Conservation (phyloP, 148 eudicot species). For the Suaeda aralocaspica region DNA sequence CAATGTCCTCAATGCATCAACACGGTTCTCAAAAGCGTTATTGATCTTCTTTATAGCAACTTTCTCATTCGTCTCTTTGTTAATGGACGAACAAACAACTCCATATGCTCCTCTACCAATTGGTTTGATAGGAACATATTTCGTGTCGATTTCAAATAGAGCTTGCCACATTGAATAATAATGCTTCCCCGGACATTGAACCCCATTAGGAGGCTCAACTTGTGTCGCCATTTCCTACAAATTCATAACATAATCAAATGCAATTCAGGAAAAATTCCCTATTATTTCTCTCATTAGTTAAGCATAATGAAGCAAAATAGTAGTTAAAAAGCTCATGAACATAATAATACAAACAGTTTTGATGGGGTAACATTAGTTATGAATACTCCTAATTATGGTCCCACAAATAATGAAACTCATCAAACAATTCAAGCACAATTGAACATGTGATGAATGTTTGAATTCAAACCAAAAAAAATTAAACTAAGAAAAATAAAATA, state of each 20-base stretch:
- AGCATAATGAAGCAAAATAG: not conserved
- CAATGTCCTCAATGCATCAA: slow-evolving; percentile 67
- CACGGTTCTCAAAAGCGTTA: slow-evolving; percentile 57
- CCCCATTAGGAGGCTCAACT: slow-evolving; percentile 61
- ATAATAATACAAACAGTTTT: not conserved
- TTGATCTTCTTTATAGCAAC: slow-evolving; percentile 66
- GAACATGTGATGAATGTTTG: slow-evolving; percentile 7
- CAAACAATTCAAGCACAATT: slow-evolving; percentile 13
- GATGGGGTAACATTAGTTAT: not conserved
- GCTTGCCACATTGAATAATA: slow-evolving; percentile 66
- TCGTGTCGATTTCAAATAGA: slow-evolving; percentile 60
- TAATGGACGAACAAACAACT: slow-evolving; percentile 57
- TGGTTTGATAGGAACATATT: slow-evolving; percentile 63
- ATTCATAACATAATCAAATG: slow-evolving; percentile 1
- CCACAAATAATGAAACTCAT: slow-evolving; percentile 7
- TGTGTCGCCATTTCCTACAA: slow-evolving; percentile 53
- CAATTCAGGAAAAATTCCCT: not conserved
- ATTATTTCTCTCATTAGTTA: not conserved
- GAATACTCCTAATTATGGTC: not conserved
- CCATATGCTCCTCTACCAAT: slow-evolving; percentile 69
- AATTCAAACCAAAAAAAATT: not conserved
- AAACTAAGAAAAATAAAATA: not conserved
- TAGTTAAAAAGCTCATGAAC: not conserved
- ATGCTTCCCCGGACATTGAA: slow-evolving; percentile 51
- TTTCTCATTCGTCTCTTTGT: slow-evolving; percentile 59